A percentile compares a stretch with the other conserved stretches of the same genome.
phyloP scores from a whole-genome alignment of 2,329 filamentous ascomycete species.

The Sclerotinia trifoliorum region DNA sequence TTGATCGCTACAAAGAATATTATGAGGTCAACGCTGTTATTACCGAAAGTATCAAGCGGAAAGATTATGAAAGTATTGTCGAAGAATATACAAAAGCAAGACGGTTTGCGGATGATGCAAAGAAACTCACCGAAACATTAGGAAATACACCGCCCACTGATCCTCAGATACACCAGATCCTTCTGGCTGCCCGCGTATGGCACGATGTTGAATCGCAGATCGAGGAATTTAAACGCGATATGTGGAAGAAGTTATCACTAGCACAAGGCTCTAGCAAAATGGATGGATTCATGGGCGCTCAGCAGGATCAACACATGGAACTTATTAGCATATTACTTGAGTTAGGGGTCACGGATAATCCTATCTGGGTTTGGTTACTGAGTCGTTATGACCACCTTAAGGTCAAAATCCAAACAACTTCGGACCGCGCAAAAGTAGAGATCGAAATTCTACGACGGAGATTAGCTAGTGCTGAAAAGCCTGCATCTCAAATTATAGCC shows the following conservation, averaged over 20 bases:
- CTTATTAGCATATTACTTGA: conserved; percentile 87
- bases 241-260: conserved; percentile 78
- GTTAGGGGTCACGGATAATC: conserved; percentile 90
- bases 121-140: conserved; percentile 60
- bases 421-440: conserved; percentile 85
- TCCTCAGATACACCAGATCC: conserved; percentile 77
- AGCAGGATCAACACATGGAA: conserved; percentile 85
- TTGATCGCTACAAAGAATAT: conserved; percentile 77
- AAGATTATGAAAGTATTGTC: conserved; percentile 83
- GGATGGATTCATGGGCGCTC: conserved; percentile 33
- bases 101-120: conserved; percentile 75
- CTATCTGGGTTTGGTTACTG: conserved; percentile 92
- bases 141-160: conserved; percentile 65
- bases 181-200: conserved; percentile 93
- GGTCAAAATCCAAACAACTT: conserved; percentile 74
- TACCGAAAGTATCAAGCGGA: conserved; percentile 81
- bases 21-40: conserved; percentile 78
- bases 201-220: conserved; percentile 87
- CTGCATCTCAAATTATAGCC: conserved; percentile 66
- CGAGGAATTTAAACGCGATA: conserved; percentile 79
- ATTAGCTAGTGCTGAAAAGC: conserved; percentile 71
- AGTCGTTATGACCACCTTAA: conserved; percentile 89
- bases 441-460: conserved; percentile 86
- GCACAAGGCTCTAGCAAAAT: conserved; percentile 53
- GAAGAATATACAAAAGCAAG: conserved; percentile 85